Percentiles rank a stretch among this genome's conserved stretches.
These are phyloP conservation scores for Scenedesmus sp. DNA, from an alignment of 163 green algal species.

Conservation along the genomic window DNA sequence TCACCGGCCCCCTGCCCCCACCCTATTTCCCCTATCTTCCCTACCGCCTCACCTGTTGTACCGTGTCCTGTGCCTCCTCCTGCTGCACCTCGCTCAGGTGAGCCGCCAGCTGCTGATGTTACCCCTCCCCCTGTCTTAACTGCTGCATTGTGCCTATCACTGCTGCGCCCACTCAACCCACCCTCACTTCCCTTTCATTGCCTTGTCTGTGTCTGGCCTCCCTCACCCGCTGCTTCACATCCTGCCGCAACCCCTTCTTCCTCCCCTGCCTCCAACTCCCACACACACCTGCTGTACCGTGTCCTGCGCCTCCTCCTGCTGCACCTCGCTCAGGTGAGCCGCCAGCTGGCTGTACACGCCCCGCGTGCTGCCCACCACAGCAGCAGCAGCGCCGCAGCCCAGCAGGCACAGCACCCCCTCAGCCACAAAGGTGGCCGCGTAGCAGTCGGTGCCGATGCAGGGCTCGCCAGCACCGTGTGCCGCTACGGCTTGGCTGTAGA, in stretches of 20 bases:
- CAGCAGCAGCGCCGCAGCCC: background rate
- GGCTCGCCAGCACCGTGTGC: background rate
- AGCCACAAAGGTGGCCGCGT: conserved; percentile 24
- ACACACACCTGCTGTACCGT: conserved; percentile 25
- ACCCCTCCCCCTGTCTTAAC: background rate
- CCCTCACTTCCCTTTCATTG: too few relatives aligned
- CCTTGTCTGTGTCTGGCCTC: too few relatives aligned
- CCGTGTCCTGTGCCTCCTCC: conserved; percentile 4
- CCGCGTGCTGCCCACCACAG: background rate
- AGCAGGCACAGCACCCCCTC: conserved; percentile 25
- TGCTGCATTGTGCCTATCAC: too few relatives aligned
- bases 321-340: conserved; percentile 11
- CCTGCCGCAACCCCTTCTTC: too few relatives aligned
- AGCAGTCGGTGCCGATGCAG: conserved; percentile 35
- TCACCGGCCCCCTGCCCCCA: too few relatives aligned
- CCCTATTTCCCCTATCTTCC: too few relatives aligned
- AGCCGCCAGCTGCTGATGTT: background rate
- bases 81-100: conserved; percentile 1
- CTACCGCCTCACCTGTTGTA: background rate
- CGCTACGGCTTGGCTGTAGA: conserved; percentile 51
- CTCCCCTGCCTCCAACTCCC: too few relatives aligned
- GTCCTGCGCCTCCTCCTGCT: conserved; percentile 9
- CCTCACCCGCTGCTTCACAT: background rate
- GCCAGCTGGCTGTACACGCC: conserved; percentile 24
- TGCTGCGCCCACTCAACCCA: too few relatives aligned